Conservation (phyloP, 306 rosid species). For the Dalbergia oliveri region DNA sequence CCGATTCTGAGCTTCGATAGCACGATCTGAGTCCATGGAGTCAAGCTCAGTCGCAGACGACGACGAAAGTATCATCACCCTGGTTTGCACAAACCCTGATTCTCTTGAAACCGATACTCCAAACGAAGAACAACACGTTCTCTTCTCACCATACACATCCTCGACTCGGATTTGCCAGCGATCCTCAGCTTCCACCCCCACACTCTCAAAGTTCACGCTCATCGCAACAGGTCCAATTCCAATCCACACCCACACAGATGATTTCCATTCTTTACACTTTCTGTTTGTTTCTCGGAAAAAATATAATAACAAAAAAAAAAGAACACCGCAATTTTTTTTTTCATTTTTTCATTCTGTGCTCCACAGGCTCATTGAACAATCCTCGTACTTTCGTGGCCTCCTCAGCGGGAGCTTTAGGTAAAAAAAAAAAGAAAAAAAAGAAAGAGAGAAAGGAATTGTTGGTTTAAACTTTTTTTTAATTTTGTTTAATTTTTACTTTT, state of each 20-base stretch:
- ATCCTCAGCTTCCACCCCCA: conserved; percentile 45
- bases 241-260: no score
- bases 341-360: conserved; percentile 7
- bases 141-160: conserved; percentile 51
- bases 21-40: conserved; percentile 47
- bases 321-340: not conserved
- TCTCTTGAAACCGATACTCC: conserved; percentile 35
- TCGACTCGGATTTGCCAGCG: conserved; percentile 57
- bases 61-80: conserved; percentile 50
- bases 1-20: not conserved
- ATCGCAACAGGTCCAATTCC: conserved; percentile 54
- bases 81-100: conserved; percentile 54
- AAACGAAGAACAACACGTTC: conserved; percentile 31
- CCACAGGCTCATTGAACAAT: conserved; percentile 68
- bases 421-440: not conserved
- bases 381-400: conserved; percentile 74
- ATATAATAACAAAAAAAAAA: not conserved
- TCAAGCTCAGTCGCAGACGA: conserved; percentile 57
- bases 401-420: conserved; percentile 81
- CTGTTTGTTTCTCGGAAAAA: conserved; percentile 35
- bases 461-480: not conserved
- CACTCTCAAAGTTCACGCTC: conserved; percentile 60
- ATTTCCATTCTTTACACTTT: not conserved
- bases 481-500: not conserved
- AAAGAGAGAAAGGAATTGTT: not conserved